Evolutionary conservation across 108 stramenopile genomes (phyloP), one percentile per base, ranked within the genome.

Genomic region (Tribonema minus): DNA sequence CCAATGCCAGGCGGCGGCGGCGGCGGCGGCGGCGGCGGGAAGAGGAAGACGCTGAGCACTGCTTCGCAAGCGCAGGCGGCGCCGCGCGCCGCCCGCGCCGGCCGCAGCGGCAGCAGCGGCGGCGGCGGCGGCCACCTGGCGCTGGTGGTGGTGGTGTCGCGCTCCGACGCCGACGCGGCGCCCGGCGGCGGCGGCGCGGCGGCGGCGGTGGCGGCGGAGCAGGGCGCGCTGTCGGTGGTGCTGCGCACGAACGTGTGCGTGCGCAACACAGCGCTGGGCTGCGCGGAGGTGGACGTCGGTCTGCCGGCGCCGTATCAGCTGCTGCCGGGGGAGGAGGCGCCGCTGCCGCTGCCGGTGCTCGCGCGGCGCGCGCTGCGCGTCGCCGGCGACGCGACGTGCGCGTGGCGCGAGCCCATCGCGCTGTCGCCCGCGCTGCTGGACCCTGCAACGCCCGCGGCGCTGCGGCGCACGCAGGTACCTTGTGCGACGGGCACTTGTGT

Each of bases 391-490:
- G 71, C 71, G 2, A 72, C 71, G 1, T 7, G 37, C 38, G 61
- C 71, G 37, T 37, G 60, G 38, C 30, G 37, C 61, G 60, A 61
- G 3, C 71, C 71, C 28, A 30, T 72, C 30, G 60, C 60, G 12
- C 61, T 72, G 32, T 72, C 71, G 1, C 71, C 71, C 29, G 71
- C 71, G 2, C 71, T 72, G 12, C 71, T 72, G 3, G 71, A 72
- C 61, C 71, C 71, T 5, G 38, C 61, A 6, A 54, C 61, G 30
- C 71, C 71, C 3, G 58, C 61, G 30, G 71, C 71, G 5, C 71
- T 72, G 28, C 71, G 71, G n/a, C 28, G 46, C 29, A 72, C 71
- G n/a, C n/a, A n/a, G n/a, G n/a, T n/a, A n/a, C n/a, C n/a, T n/a
- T n/a, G n/a, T n/a, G n/a, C n/a, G n/a, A n/a, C n/a, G n/a, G n/a